Base-by-base conservation (phyloP, 1,139 yeast genomes). In the Hemisphaericaspora subhashii region DNA sequence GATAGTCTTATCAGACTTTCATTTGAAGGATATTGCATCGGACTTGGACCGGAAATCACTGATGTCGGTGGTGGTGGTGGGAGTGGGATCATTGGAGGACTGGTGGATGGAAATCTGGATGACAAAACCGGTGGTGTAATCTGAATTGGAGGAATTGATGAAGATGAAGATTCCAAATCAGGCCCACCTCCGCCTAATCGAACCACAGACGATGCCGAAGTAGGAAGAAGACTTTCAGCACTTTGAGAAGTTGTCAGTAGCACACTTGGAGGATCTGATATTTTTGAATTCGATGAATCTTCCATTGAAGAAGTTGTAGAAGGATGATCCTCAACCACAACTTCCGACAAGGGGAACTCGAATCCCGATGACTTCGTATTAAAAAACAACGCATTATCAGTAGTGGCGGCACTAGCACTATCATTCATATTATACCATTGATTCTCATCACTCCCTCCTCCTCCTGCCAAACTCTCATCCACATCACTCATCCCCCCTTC, bases 401-500 rank as follows among this genome's bases (percentile, higher is more conserved):
- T 17, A 9, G 14, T 25, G 8, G 25, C 14, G 11, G 26, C 33
- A 21, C 21, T 21, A 14, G 26, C 33, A 21, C 21, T 21, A 14
- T 32, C 39, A 36, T 28, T 25, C 4, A 36, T 22, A 12, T 12
- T 28, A 4, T 36, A 36, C 42, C 42, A 39, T 29, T 31, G 37
- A 9, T n/a, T n/a, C n/a, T 39, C 42, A 17, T 35, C 34, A 14
- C 53, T 70, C 20, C 61, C n/a, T n/a, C n/a, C n/a, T n/a, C n/a
- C n/a, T n/a, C n/a, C n/a, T n/a, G n/a, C 29, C 6, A 26, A 23
- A 13, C n/a, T 33, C 14, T 30, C 40, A 11, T n/a, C n/a, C n/a
- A 26, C 39, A 11, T 29, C 21, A n/a, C 23, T n/a, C n/a, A 15
- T 13, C 5, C 32, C 18, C n/a, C 32, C n/a, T 17, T 15, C 8